phyloP scores from a whole-genome alignment of 371 early-diverging fungal species.

The Homolaphlyctis polyrhiza region DNA sequence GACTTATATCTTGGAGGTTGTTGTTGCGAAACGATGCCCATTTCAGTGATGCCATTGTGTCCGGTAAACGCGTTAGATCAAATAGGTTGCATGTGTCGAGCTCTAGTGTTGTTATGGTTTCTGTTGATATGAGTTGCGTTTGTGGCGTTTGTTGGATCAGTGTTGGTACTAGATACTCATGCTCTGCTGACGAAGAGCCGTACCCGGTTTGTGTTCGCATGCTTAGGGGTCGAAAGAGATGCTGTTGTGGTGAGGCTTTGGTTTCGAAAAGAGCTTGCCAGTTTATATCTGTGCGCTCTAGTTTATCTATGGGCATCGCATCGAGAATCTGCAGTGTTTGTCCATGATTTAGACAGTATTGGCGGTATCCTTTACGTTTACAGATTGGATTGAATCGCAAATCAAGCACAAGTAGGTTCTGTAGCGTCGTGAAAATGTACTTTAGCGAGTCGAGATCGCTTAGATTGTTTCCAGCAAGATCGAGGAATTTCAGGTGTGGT shows the following conservation, averaged over 20 bases:
- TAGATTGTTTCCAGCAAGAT: conserved; percentile 27
- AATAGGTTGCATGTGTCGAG: conserved; percentile 39
- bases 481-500: conserved; percentile 17
- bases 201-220: conserved; percentile 37
- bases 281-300: not conserved
- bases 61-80: conserved; percentile 32
- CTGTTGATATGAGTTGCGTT: conserved; percentile 3
- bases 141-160: conserved; percentile 6
- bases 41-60: conserved; percentile 27
- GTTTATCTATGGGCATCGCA: conserved; percentile 9
- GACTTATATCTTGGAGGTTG: conserved; percentile 32
- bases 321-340: conserved; percentile 21
- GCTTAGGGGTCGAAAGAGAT: conserved; percentile 39
- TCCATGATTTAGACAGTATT: conserved; percentile 5
- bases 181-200: conserved; percentile 36
- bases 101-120: conserved; percentile 42
- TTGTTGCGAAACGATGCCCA: conserved; percentile 50
- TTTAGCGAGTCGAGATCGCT: conserved; percentile 8
- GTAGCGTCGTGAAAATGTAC: not conserved
- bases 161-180: conserved; percentile 28
- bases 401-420: conserved; percentile 12
- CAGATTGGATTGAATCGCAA: conserved; percentile 33
- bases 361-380: conserved; percentile 26
- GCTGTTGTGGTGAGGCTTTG: conserved; percentile 35
- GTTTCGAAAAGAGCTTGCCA: conserved; percentile 9